Conservation (phyloP, 805 yeast species). For the Candida montana region DNA sequence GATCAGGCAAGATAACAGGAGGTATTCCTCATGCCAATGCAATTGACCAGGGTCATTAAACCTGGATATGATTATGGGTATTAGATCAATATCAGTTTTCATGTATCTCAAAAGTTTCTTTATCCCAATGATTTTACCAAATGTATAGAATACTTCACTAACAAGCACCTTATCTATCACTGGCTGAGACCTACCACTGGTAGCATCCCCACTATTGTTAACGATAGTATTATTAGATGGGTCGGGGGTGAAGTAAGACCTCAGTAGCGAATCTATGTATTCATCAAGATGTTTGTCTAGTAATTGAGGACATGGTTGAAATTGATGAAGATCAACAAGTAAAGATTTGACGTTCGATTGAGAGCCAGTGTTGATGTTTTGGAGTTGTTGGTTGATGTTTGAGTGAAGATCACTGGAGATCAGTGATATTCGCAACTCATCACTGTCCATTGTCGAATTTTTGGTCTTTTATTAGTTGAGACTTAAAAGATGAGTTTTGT, state of each 20-base stretch:
- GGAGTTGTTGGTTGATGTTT: conserved; percentile 9
- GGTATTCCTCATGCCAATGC: conserved; percentile 43
- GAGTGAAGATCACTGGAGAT: conserved; percentile 18
- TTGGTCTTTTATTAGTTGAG: neutral
- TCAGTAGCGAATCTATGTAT: conserved; percentile 29
- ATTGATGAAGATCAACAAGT: conserved; percentile 36
- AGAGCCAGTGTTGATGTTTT: neutral
- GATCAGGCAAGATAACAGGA: conserved; percentile 66
- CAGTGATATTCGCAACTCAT: conserved; percentile 27
- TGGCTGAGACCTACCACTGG: too few species aligned
- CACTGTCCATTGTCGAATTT: conserved; percentile 26
- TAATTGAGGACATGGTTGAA: conserved; percentile 49
- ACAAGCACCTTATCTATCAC: neutral
- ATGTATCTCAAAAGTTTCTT: conserved; percentile 57
- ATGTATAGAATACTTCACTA: conserved; percentile 43
- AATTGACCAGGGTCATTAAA: conserved; percentile 14
- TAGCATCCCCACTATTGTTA: too few species aligned
- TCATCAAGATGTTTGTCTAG: conserved; percentile 37
- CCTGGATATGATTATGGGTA: conserved; percentile 33
- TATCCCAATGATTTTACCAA: conserved; percentile 62
- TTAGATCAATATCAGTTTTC: conserved; percentile 49
- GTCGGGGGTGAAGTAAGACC: conserved; percentile 25
- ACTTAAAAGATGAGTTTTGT: neutral
- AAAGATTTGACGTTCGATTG: conserved; percentile 6
- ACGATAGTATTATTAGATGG: too few species aligned